Percentiles rank a stretch among this genome's conserved stretches.
Evolutionary conservation across 2,329 filamentous ascomycete species (phyloP).

Genomic region (Piedraia hortae): DNA sequence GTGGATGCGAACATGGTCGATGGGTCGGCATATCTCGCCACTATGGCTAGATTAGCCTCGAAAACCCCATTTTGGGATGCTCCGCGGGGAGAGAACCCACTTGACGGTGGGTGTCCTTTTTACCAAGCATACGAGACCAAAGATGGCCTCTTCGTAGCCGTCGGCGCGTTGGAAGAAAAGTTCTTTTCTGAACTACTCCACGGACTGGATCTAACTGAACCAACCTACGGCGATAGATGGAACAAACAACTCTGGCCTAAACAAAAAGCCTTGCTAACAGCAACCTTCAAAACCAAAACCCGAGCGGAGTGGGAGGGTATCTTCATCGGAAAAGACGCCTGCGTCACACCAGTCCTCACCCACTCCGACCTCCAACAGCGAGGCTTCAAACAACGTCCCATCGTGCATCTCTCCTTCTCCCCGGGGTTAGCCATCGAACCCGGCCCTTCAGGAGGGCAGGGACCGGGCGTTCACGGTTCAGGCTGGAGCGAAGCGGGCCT

Average conservation of each 20-base stretch:
- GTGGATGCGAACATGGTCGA: conserved; percentile 97
- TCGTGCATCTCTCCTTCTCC: conserved; percentile 39
- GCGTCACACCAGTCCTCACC: conserved; percentile 63
- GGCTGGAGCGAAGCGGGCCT: conserved; percentile 38
- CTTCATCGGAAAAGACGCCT: conserved; percentile 80
- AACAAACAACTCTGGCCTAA: conserved; percentile 40
- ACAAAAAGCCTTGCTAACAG: conserved; percentile 32
- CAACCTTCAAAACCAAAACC: conserved; percentile 39
- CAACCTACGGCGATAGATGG: conserved; percentile 19
- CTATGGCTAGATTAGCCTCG: conserved; percentile 42
- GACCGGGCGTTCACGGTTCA: conserved; percentile 32
- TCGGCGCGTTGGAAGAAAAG: conserved; percentile 67
- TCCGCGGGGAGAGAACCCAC: conserved; percentile 43
- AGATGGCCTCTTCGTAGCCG: conserved; percentile 54
- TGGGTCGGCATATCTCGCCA: conserved; percentile 50
- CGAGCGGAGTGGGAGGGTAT: conserved; percentile 56
- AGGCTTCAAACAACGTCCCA: conserved; percentile 40
- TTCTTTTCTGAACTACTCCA: conserved; percentile 47
- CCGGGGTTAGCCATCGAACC: conserved; percentile 37
- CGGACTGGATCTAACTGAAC: conserved; percentile 31
- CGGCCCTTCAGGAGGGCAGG: conserved; percentile 28
- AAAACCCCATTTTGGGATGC: conserved; percentile 34
- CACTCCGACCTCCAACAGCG: conserved; percentile 40
- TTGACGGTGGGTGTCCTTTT: conserved; percentile 68
- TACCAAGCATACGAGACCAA: conserved; percentile 74